Evolutionary conservation across 2,329 filamentous ascomycete species (phyloP).

Genomic region (Diaporthe amygdali): DNA sequence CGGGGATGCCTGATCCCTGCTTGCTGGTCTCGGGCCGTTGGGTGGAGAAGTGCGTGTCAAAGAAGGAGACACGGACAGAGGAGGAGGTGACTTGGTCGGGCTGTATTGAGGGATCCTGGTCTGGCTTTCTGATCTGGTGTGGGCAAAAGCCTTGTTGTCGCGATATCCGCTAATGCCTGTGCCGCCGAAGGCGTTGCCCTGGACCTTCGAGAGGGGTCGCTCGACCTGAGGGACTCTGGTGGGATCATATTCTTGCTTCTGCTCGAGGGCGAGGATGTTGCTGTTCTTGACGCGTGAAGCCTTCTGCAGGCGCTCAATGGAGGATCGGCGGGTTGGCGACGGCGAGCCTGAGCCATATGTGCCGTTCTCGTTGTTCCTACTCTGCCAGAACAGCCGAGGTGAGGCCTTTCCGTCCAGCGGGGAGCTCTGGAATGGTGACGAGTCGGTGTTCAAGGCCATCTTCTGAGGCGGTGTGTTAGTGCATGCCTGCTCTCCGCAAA

Average conservation of each 20-base stretch:
- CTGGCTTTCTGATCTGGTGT: constrained; percentile 63
- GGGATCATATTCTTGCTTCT: constrained; percentile 92
- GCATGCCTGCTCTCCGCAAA: not conserved
- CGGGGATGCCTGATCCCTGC: constrained; percentile 77
- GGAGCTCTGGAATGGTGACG: constrained; percentile 85
- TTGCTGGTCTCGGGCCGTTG: constrained; percentile 52
- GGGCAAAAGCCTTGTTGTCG: constrained; percentile 51
- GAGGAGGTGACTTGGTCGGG: constrained; percentile 51
- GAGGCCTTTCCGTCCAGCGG: constrained; percentile 73
- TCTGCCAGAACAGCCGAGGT: constrained; percentile 91
- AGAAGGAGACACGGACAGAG: constrained; percentile 37
- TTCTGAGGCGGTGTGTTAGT: constrained; percentile 53
- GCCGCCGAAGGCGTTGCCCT: constrained; percentile 72
- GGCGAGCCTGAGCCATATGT: constrained; percentile 65
- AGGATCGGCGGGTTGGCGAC: constrained; percentile 80
- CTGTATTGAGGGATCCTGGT: constrained; percentile 63
- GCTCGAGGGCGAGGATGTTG: constrained; percentile 93
- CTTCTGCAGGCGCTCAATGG: constrained; percentile 93
- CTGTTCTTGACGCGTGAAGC: constrained; percentile 97
- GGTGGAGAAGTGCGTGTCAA: constrained; percentile 42
- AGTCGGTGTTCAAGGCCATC: constrained; percentile 72
- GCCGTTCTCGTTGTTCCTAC: constrained; percentile 75
- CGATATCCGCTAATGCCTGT: constrained; percentile 59
- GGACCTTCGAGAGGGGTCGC: constrained; percentile 78
- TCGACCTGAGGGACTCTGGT: constrained; percentile 78